Percentiles rank a stretch among this genome's conserved stretches.
Evolutionary conservation across 306 rosid species (phyloP).

Genomic region (Arachis stenosperma): DNA sequence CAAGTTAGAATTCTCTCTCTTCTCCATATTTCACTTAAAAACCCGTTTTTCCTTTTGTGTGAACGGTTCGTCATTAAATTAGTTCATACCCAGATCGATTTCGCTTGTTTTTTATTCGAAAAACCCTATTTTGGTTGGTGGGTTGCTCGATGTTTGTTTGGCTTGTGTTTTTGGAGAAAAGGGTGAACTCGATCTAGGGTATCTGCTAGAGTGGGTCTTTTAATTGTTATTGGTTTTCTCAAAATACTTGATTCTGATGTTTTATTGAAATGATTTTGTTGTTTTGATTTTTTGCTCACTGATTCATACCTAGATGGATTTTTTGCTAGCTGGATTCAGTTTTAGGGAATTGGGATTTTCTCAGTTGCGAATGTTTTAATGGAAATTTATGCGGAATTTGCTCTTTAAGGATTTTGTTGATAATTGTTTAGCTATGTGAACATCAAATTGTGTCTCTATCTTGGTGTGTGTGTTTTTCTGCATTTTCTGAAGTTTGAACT

Average conservation of each 20-base stretch:
- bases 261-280: background rate
- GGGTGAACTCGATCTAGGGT: slow-evolving; percentile 44
- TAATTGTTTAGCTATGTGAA: slow-evolving; percentile 10
- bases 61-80: slow-evolving; percentile 19
- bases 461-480: background rate
- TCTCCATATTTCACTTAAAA: background rate
- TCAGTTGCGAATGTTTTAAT: slow-evolving; percentile 26
- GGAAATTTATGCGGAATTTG: slow-evolving; percentile 6
- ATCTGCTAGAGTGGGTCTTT: background rate
- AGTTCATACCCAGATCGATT: slow-evolving; percentile 4
- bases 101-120: slow-evolving; percentile 13
- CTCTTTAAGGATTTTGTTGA: slow-evolving; percentile 12
- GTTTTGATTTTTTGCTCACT: slow-evolving; percentile 19
- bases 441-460: background rate
- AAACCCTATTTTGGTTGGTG: slow-evolving; percentile 27
- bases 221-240: slow-evolving; percentile 21
- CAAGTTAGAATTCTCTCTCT: slow-evolving; percentile 43
- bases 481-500: background rate
- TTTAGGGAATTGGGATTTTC: slow-evolving; percentile 12
- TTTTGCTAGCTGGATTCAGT: background rate
- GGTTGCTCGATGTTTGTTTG: background rate
- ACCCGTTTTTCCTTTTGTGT: background rate
- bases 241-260: slow-evolving; percentile 15
- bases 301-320: slow-evolving; percentile 20
- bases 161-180: background rate